Base-by-base conservation (phyloP, 352 stramenopile genomes). In the Phytophthora tentaculata region DNA sequence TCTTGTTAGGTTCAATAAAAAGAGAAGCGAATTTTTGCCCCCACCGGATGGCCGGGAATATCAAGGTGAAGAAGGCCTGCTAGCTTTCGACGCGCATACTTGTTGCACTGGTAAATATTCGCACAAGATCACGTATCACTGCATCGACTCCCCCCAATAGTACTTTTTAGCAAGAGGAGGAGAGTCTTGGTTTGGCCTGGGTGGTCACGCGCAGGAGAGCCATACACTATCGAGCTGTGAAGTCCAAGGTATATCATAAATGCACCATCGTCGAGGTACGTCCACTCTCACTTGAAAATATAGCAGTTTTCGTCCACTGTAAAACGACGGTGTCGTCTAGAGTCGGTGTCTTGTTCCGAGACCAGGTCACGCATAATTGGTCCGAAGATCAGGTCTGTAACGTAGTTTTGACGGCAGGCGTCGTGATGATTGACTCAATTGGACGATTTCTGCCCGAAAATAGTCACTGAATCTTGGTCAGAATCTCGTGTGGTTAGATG, bases 51-150 rank as follows among this genome's bases (percentile, higher is more conserved):
- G 45, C 39, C 10, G n/a, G 41, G 56, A 26, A 66, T 56, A 2
- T 66, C 63, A 71, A 26, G 63, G 17, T 66, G 49, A 7, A 61
- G 28, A 9, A 55, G 41, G 3, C 28, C 63, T n/a, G 22, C 37
- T 7, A 22, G 23, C 26, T 71, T 66, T 12, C 35, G 28, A 1
- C 43, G 49, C 0, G 44, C 24, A 16, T 47, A 48, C 19, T 61
- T 66, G 20, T 51, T 59, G 3, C 56, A 49, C 29, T 61, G 41
- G 9, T 39, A 71, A 13, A 71, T n/a, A 7, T n/a, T 71, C 29
- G n/a, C 63, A 71, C 3, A 17, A 50, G 10, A 32, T 29, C 8
- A 61, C 23, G 41, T 71, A 66, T 3, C 44, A n/a, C 44, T 50
- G 44, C 14, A 50, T 22, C 4, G 17, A 50, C 44, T 50, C 20